phyloP scores from a whole-genome alignment of 371 early-diverging fungal genomes.

The Phascolomyces articulosus region DNA sequence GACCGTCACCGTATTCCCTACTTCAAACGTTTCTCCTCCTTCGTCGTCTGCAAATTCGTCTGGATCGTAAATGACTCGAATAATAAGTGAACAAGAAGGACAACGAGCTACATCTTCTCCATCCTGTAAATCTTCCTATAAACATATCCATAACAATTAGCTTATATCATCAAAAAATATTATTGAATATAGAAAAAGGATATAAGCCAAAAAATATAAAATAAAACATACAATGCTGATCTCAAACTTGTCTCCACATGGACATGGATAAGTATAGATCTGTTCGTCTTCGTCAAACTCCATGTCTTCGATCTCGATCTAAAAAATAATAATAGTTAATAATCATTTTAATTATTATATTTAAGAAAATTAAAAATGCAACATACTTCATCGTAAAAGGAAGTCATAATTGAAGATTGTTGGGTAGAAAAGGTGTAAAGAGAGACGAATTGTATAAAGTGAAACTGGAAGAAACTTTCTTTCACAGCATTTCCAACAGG shows the following conservation, averaged over 20 bases:
- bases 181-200: neutral
- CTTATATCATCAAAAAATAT: neutral
- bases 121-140: slow-evolving; percentile 82
- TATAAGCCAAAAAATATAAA: neutral
- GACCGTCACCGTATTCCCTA: slow-evolving; percentile 36
- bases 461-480: too few relatives aligned
- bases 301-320: slow-evolving; percentile 96
- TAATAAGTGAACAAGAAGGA: slow-evolving; percentile 95
- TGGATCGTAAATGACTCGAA: slow-evolving; percentile 86
- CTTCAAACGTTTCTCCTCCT: slow-evolving; percentile 43
- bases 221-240: slow-evolving; percentile 69
- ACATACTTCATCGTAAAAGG: slow-evolving; percentile 78
- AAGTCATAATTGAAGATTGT: slow-evolving; percentile 54
- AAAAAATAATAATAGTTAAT: neutral
- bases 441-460: too few relatives aligned
- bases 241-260: slow-evolving; percentile 99
- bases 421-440: too few relatives aligned
- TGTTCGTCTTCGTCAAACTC: slow-evolving; percentile 88
- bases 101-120: slow-evolving; percentile 97
- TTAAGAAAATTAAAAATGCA: slow-evolving; percentile 19
- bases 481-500: too few relatives aligned
- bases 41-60: slow-evolving; percentile 62
- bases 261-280: slow-evolving; percentile 97
- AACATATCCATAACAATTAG: neutral
- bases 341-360: neutral